Base-by-base conservation (phyloP, 1,139 yeast genomes). In the Yamadazyma dushanensis region DNA sequence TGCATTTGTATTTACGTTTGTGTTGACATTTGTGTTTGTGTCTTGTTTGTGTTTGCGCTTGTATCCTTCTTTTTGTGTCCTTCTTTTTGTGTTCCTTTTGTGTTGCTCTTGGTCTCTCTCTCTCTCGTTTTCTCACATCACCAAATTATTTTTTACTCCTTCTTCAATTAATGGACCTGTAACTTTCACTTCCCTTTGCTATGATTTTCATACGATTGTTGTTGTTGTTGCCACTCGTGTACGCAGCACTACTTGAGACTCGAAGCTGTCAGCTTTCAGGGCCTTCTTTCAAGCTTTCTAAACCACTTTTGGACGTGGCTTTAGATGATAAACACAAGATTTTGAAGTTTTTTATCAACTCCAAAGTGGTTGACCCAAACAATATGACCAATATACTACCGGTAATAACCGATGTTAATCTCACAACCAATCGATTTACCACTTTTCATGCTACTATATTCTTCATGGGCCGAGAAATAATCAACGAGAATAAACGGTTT, bases 281-380 rank as follows among this genome's bases (percentile, higher is more conserved):
- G 3, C 16, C 18, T 6, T n/a, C 29, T 18, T 34, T 33, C 20
- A 34, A 41, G 17, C 41, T 73, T 11, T 59, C 57, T 7, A 59
- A 60, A 6, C 63, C 70, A 22, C 47, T 71, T 15, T 57, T 70
- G 10, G 72, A 72, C 47, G 76, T 62, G 7, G 71, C 69, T 5
- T 51, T 70, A 20, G 67, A 70, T 44, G 58, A 57, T 34, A 56
- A 56, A 7, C 43, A 57, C 32, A 48, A 61, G 40, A 45, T 59
- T 33, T 48, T 73, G 37, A 57, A 63, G 45, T 70, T 71, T 44
- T 59, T 65, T 43, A 52, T 71, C 38, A 65, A 69, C 43, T 49
- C 75, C 9, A 54, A 61, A 53, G 66, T 66, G 8, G 16, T 37
- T 3, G 85, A 88, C 66, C 95, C 84, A 58, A 92, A 94, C 55